phyloP scores from a whole-genome alignment of 2,329 filamentous ascomycete genomes.

The Penicillium sp. region DNA sequence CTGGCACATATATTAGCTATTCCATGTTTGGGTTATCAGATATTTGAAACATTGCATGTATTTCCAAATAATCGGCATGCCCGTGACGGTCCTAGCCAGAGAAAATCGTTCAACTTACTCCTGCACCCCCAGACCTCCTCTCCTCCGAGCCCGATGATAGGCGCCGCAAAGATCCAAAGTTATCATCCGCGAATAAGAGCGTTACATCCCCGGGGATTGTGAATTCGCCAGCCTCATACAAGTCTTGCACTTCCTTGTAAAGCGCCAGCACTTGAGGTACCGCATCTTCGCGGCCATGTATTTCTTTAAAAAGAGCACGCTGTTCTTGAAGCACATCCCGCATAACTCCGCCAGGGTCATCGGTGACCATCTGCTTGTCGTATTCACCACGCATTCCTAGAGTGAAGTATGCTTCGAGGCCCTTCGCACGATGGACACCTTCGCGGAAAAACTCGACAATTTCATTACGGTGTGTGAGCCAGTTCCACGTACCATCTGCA shows the following conservation, averaged over 20 bases:
- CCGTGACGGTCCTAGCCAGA: no score
- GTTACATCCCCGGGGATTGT: slow-evolving; percentile 69
- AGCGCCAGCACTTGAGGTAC: slow-evolving; percentile 75
- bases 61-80: no score
- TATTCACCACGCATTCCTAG: slow-evolving; percentile 65
- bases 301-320: slow-evolving; percentile 62
- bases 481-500: slow-evolving; percentile 67
- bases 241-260: slow-evolving; percentile 76
- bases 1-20: background rate
- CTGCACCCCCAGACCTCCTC: slow-evolving; percentile 65
- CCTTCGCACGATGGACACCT: slow-evolving; percentile 68
- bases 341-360: slow-evolving; percentile 25
- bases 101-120: slow-evolving; percentile 48
- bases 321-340: slow-evolving; percentile 62
- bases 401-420: slow-evolving; percentile 71
- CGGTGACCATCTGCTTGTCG: slow-evolving; percentile 23
- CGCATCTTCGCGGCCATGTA: slow-evolving; percentile 57
- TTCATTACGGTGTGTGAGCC: slow-evolving; percentile 71
- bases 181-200: slow-evolving; percentile 72
- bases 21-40: background rate
- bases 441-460: slow-evolving; percentile 73
- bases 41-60: no score
- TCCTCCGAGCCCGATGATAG: slow-evolving; percentile 67
- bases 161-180: slow-evolving; percentile 69
- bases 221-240: slow-evolving; percentile 63